Percentiles rank a stretch among this genome's conserved stretches.
Evolutionary conservation across 768 basidiomycete species (phyloP).

Genomic region (Gelatoporia subvermispora): DNA sequence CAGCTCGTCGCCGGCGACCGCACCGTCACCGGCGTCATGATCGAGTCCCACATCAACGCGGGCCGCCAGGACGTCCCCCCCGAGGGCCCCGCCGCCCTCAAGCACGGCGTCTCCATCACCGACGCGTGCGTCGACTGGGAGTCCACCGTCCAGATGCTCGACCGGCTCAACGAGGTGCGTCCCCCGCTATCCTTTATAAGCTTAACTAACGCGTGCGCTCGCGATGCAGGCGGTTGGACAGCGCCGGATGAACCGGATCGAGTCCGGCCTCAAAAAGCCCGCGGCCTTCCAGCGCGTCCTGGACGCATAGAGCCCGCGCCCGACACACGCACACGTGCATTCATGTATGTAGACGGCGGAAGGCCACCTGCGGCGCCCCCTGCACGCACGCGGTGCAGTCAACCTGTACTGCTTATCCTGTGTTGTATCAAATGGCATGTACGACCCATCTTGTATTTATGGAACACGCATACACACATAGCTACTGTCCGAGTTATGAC

Average conservation of each 20-base stretch:
- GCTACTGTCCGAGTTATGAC: too few species aligned
- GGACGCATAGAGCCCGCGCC: neutral
- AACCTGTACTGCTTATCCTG: too few species aligned
- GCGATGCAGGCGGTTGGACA: slow-evolving; percentile 38
- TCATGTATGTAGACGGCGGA: too few species aligned
- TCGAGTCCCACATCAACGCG: slow-evolving; percentile 90
- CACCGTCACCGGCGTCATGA: slow-evolving; percentile 91
- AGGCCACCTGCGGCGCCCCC: neutral
- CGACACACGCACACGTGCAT: neutral
- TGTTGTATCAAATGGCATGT: too few species aligned
- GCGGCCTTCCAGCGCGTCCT: slow-evolving; percentile 20
- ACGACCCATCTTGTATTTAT: too few species aligned
- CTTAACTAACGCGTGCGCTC: neutral
- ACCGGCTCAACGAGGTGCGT: slow-evolving; percentile 54
- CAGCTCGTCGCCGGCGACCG: slow-evolving; percentile 70
- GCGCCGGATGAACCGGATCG: slow-evolving; percentile 39
- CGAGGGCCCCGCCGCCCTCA: slow-evolving; percentile 59
- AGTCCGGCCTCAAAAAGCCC: slow-evolving; percentile 31
- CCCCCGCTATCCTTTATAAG: neutral
- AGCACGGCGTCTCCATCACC: slow-evolving; percentile 83
- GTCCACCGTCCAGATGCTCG: slow-evolving; percentile 69
- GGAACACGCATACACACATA: too few species aligned
- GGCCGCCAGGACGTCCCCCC: slow-evolving; percentile 86
- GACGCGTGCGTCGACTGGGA: slow-evolving; percentile 92
- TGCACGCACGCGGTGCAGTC: neutral